These are phyloP conservation scores for Casuarina cunninghamiana DNA, from an alignment of 306 rosid genomes.

Conservation along the genomic window DNA sequence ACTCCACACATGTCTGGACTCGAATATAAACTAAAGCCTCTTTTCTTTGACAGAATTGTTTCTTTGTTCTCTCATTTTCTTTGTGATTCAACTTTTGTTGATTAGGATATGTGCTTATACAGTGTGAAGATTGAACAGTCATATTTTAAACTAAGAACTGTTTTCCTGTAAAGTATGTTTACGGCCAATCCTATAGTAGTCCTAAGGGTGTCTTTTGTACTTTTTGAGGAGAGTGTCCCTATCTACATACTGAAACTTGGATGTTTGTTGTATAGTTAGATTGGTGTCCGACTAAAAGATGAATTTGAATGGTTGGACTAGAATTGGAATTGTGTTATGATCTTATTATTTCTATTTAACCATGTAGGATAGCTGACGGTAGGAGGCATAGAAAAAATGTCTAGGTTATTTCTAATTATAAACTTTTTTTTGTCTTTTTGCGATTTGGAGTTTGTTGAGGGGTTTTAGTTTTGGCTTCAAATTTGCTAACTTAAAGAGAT, in stretches of 20 bases:
- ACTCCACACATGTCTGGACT: neutral
- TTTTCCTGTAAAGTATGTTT: neutral
- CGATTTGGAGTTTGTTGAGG: neutral
- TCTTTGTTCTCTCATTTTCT: neutral
- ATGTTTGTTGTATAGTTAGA: neutral
- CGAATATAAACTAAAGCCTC: neutral
- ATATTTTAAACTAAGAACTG: neutral
- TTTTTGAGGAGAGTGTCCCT: neutral
- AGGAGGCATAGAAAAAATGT: neutral
- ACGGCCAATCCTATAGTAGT: neutral
- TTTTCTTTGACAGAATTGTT: neutral
- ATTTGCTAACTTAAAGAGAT: slow-evolving; percentile 20
- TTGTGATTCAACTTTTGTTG: neutral
- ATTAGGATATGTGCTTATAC: neutral
- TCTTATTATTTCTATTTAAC: neutral
- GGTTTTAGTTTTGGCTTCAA: neutral
- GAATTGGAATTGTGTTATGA: neutral
- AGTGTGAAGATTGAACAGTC: neutral
- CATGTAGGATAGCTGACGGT: neutral
- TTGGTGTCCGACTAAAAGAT: neutral
- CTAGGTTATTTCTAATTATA: neutral
- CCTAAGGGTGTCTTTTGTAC: neutral
- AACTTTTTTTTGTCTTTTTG: neutral
- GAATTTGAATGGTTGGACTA: neutral
- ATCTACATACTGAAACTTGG: neutral